Base-by-base conservation (phyloP, 1,139 yeast genomes). In the Sugiyamaella pinicola region DNA sequence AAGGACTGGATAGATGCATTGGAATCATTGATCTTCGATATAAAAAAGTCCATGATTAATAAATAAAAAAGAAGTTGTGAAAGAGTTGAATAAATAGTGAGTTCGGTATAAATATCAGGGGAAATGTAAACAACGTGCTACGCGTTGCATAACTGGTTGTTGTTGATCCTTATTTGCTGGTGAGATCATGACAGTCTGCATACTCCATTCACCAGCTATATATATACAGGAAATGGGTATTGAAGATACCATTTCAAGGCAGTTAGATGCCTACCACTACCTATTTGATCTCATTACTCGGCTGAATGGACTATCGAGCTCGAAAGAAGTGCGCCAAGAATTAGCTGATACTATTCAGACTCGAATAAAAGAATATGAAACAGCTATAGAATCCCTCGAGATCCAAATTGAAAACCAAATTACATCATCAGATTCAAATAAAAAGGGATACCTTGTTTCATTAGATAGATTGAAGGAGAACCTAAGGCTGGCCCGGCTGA, bases 1-100 rank as follows among this genome's bases (percentile, higher is more conserved):
- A 76, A 71, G 1, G 73, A 65, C 40, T 62, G 64, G 37, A 64
- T 68, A 6, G 69, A 72, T 53, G 64, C 61, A 0, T 71, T 63
- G 26, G 62, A 50, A 33, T 64, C 66, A 6, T 55, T 57, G 13
- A 67, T 56, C 45, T 60, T 60, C 13, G 57, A 54, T n/a, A 66
- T 52, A 47, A 61, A 61, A 37, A 61, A 61, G 19, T 61, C 66
- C 62, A 62, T 58, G 15, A 24, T 45, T 6, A 24, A 18, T 35
- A 21, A 42, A 19, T 26, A 26, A 26, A 7, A 9, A 26, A 26
- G 12, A 26, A 9, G 9, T 26, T 26, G n/a, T 15, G 24, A 37
- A 3, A 4, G 24, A n/a, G 12, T 12, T 38, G 22, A 10, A 38
- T 26, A 17, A 28, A 24, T 40, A 33, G 39, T 35, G 39, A 17